Evolutionary conservation across 768 basidiomycete species (phyloP).

Genomic region (Trametes maxima): DNA sequence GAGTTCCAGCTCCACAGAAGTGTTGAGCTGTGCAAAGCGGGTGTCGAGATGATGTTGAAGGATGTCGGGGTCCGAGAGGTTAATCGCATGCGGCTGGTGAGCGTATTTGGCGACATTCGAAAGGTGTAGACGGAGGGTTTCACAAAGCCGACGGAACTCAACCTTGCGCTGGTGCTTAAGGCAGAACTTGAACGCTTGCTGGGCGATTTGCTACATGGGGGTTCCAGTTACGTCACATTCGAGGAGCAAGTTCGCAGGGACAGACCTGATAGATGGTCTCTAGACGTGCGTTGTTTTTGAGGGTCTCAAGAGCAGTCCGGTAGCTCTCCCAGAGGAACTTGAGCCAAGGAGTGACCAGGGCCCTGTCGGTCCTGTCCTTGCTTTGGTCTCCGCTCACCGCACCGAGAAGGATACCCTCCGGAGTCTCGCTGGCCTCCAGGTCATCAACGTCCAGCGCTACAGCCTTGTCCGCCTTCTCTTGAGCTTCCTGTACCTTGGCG

Average conservation of each 20-base stretch:
- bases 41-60: conserved; percentile 96
- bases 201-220: conserved; percentile 79
- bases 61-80: conserved; percentile 92
- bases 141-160: conserved; percentile 95
- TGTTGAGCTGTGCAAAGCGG: conserved; percentile 94
- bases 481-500: conserved; percentile 80
- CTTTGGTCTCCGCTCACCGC: conserved; percentile 90
- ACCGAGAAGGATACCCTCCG: conserved; percentile 86
- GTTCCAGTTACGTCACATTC: conserved; percentile 6
- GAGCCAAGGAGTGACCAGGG: conserved; percentile 95
- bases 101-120: conserved; percentile 94
- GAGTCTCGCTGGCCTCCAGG: conserved; percentile 93
- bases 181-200: conserved; percentile 98
- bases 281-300: conserved; percentile 92
- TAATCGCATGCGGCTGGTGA: conserved; percentile 92
- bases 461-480: conserved; percentile 80
- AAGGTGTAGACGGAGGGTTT: conserved; percentile 93
- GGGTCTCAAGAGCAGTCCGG: conserved; percentile 90
- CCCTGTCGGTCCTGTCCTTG: conserved; percentile 92
- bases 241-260: background rate
- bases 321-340: conserved; percentile 99
- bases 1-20: conserved; percentile 95
- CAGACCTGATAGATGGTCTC: conserved; percentile 93
- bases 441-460: conserved; percentile 85
- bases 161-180: conserved; percentile 91